Percentiles rank a stretch among this genome's conserved stretches.
Evolutionary conservation across 73 alveolate species (phyloP).

Genomic region (Tetrahymena thermophila): DNA sequence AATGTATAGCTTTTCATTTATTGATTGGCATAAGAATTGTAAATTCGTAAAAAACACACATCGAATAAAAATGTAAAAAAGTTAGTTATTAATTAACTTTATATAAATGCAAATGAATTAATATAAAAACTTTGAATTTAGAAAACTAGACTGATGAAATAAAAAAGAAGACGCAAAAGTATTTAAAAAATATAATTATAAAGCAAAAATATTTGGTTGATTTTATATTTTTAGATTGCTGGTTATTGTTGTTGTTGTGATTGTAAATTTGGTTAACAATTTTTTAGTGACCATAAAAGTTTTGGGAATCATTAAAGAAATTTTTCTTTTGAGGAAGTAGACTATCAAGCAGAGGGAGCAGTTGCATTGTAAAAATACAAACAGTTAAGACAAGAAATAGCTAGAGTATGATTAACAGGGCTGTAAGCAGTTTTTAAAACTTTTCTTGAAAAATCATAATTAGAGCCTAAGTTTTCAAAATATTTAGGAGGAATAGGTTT

Average conservation of each 20-base stretch:
- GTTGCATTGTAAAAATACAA: constrained; percentile 37
- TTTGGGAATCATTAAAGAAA: not conserved
- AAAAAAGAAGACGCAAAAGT: not conserved
- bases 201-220: not conserved
- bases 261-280: not conserved
- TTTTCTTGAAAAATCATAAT: constrained; percentile 28
- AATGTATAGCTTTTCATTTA: too few relatives aligned
- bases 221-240: not conserved
- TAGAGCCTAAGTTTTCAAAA: constrained; percentile 43
- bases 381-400: constrained; percentile 38
- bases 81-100: too few relatives aligned
- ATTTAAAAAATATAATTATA: too few relatives aligned
- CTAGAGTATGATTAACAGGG: constrained; percentile 13
- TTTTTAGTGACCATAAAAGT: not conserved
- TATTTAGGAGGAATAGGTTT: constrained; percentile 40
- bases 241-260: not conserved
- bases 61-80: too few relatives aligned
- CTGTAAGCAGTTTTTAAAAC: constrained; percentile 25
- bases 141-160: not conserved
- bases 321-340: not conserved
- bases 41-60: too few relatives aligned
- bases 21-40: too few relatives aligned
- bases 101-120: too few relatives aligned
- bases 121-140: not conserved
- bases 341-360: not conserved